Base-by-base conservation (phyloP, 2,329 filamentous ascomycete species). In the Drechslerella dactyloides region DNA sequence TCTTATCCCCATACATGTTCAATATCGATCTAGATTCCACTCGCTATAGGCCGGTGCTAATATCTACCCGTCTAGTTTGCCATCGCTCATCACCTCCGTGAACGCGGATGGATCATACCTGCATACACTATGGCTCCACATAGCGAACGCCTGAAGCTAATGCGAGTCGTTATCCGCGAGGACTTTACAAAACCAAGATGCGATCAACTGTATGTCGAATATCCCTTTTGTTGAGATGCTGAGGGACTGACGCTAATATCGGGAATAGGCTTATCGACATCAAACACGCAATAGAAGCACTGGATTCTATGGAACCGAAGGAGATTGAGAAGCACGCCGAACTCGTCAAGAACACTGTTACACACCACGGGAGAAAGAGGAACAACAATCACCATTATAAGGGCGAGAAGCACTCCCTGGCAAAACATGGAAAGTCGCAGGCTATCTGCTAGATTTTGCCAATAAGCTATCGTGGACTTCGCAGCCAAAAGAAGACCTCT, bases 121-220 rank as follows among this genome's bases (percentile, higher is more conserved):
- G 93, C 93, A 0, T 97, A 97, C 81, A 97, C 93, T 42, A 97
- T 97, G 93, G 93, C 93, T 0, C 93, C 93, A 17, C 85, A 96
- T 78, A 92, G 90, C 17, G 83, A 90, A 63, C 83, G 87, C 74
- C 84, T 97, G 78, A 96, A 96, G 84, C 89, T 97, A 85, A 87
- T 97, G 83, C 88, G 93, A 40, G 87, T 97, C 2, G 93, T 97
- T 0, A 90, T 97, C 2, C 87, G 93, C 56, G 93, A 97, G 80
- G 93, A 97, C 81, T 97, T 97, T 76, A 90, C 87, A 52, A 88
- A 89, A 79, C 87, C 84, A 75, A 85, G 93, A 42, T 96, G 91
- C 78, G 92, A 97, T 78, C 83, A 86, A 8, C 83, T 97, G 68
- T 73, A 66, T 10, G 68, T 61, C 27, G 19, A n/a, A 8, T 33